phyloP scores from a whole-genome alignment of 2,329 filamentous ascomycete species.

The Fusarium coffeatum region DNA sequence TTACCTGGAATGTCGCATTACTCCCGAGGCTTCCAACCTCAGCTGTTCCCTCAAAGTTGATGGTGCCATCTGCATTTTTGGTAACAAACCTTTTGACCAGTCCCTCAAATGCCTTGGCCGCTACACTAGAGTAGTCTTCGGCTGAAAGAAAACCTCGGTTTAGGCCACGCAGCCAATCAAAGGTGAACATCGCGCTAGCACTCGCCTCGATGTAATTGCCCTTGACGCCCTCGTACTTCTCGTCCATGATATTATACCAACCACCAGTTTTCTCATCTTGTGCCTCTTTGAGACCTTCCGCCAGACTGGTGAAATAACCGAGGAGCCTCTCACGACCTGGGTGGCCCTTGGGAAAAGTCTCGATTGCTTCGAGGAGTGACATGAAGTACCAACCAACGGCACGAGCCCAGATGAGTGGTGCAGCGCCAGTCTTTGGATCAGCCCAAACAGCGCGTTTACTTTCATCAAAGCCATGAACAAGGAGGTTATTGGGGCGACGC shows the following conservation, averaged over 20 bases:
- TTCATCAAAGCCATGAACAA: constrained; percentile 68
- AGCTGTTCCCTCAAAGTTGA: constrained; percentile 64
- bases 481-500: constrained; percentile 53
- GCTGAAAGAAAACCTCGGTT: constrained; percentile 41
- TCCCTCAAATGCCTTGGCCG: constrained; percentile 43
- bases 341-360: constrained; percentile 54
- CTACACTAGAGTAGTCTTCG: constrained; percentile 14
- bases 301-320: constrained; percentile 54
- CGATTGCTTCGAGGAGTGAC: constrained; percentile 61
- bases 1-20: constrained; percentile 62
- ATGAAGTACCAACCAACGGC: constrained; percentile 66
- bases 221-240: constrained; percentile 56
- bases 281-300: constrained; percentile 55
- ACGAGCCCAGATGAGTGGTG: constrained; percentile 64
- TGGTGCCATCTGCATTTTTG: constrained; percentile 58
- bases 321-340: constrained; percentile 51
- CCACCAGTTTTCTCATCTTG: constrained; percentile 61
- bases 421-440: constrained; percentile 60
- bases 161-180: constrained; percentile 59
- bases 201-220: constrained; percentile 72
- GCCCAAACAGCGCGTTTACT: constrained; percentile 63
- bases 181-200: constrained; percentile 68
- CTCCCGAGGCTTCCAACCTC: constrained; percentile 62
- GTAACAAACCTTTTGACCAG: constrained; percentile 59
- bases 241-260: constrained; percentile 69